Conservation (phyloP, 306 rosid genomes). For the Castanea mollissima region DNA sequence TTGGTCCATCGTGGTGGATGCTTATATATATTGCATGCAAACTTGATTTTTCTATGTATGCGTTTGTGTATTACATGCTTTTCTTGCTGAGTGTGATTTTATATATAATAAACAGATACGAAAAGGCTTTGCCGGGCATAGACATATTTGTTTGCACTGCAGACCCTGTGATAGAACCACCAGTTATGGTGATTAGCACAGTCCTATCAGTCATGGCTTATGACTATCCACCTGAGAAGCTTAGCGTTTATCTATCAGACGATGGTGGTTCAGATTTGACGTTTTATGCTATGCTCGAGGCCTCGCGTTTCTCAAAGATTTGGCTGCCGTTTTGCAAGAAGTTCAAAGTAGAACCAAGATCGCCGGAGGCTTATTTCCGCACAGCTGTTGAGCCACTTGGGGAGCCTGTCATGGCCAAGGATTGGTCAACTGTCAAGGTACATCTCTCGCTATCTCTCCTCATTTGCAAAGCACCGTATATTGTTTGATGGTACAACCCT, state of each 20-base stretch:
- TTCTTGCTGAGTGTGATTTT: background rate
- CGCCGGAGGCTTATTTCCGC: background rate
- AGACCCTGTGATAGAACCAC: background rate
- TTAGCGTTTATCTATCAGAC: background rate
- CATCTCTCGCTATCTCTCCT: background rate
- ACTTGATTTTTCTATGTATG: too few relatives aligned
- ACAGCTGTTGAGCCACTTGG: background rate
- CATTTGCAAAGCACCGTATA: too few relatives aligned
- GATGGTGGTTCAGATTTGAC: background rate
- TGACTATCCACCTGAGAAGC: background rate
- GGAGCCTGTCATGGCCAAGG: background rate
- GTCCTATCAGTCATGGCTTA: background rate
- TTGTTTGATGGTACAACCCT: too few relatives aligned
- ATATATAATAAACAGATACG: background rate
- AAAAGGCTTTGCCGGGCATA: background rate
- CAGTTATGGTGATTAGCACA: background rate
- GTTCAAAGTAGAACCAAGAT: conserved; percentile 1
- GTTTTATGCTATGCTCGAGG: background rate
- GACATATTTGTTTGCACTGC: background rate
- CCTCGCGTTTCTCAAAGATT: background rate
- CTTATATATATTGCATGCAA: too few relatives aligned
- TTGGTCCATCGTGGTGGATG: too few relatives aligned
- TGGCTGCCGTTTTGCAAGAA: conserved; percentile 10
- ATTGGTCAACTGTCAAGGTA: background rate
- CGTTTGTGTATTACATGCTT: background rate